Percentiles rank a stretch among this genome's conserved stretches.
Evolutionary conservation across 495 filamentous ascomycete genomes (phyloP).

Genomic region (Daldinia grandis): DNA sequence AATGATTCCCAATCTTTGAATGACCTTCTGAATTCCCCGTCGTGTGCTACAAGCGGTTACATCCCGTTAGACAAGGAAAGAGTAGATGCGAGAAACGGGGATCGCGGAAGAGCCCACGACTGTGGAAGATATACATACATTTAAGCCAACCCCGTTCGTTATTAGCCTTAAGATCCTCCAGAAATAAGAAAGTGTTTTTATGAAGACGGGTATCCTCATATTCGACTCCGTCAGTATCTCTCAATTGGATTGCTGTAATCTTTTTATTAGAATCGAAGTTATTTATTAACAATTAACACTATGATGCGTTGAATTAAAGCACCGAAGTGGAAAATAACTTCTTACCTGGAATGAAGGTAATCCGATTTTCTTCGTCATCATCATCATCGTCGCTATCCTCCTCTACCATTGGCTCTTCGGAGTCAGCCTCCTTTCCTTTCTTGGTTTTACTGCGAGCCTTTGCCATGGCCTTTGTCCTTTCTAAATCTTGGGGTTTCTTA

Average conservation of each 20-base stretch:
- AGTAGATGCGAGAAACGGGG: not conserved
- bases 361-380: conserved; percentile 48
- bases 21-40: conserved; percentile 76
- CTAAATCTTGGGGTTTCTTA: conserved; percentile 13
- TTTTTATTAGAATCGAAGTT: conserved; percentile 7
- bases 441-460: conserved; percentile 4
- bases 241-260: conserved; percentile 54
- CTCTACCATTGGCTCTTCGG: conserved; percentile 2
- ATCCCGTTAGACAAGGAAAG: not conserved
- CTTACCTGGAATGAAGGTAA: conserved; percentile 64
- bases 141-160: conserved; percentile 87
- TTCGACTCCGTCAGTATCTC: conserved; percentile 68
- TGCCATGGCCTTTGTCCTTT: not conserved
- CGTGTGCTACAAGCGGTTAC: conserved; percentile 64
- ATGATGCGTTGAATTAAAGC: not conserved
- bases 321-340: not conserved
- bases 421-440: conserved; percentile 18
- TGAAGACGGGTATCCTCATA: conserved; percentile 78
- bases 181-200: conserved; percentile 81
- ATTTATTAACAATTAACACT: no score
- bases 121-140: conserved; percentile 54
- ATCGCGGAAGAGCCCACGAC: no score
- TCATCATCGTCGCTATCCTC: conserved; percentile 37
- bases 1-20: conserved; percentile 82
- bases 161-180: conserved; percentile 76